These are phyloP conservation scores for Neurospora sp. DNA, from an alignment of 495 filamentous ascomycete species.

Conservation along the genomic window DNA sequence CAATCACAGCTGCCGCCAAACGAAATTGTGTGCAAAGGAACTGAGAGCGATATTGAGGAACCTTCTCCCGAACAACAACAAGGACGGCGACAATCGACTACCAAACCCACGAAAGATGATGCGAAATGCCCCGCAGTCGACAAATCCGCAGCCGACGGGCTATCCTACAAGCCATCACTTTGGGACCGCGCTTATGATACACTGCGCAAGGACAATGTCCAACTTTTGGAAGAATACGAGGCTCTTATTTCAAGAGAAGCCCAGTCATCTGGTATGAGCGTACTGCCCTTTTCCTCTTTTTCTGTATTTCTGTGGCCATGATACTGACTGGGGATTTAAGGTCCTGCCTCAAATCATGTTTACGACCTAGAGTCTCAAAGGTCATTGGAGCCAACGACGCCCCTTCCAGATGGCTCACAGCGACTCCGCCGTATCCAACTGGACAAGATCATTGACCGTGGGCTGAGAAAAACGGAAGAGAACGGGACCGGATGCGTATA, in stretches of 20 bases:
- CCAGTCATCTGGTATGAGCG: neutral
- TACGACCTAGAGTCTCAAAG: neutral
- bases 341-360: neutral
- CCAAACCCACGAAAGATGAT: neutral
- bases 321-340: neutral
- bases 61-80: neutral
- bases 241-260: slow-evolving; percentile 8
- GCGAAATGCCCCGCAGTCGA: neutral
- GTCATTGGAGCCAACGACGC: neutral
- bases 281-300: accelerated
- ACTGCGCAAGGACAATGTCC: slow-evolving; percentile 1
- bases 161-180: neutral
- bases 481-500: accelerated
- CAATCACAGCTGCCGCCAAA: neutral
- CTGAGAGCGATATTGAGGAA: neutral
- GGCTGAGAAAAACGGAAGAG: slow-evolving; percentile 8
- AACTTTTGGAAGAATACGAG: slow-evolving; percentile 12
- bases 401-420: neutral
- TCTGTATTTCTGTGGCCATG: neutral
- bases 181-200: slow-evolving; percentile 15
- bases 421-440: neutral
- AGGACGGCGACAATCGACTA: neutral
- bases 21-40: neutral
- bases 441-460: slow-evolving; percentile 2
- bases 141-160: neutral